phyloP scores from a whole-genome alignment of 495 filamentous ascomycete genomes.

The Penicillium dipodomyicola region DNA sequence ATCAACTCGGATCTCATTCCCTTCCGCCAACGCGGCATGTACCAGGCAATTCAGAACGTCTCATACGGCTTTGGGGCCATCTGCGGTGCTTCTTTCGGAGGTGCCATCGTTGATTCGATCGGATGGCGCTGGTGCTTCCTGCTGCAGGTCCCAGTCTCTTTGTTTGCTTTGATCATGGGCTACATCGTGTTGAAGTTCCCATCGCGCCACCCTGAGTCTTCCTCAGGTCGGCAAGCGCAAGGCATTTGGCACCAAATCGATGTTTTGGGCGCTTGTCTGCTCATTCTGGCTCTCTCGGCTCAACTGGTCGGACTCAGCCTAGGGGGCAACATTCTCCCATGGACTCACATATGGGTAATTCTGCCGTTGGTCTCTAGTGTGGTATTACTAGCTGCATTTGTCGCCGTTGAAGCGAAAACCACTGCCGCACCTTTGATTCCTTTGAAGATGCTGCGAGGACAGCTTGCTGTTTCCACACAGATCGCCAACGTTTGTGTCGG shows the following conservation, averaged over 20 bases:
- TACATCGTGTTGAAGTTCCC: constrained; percentile 52
- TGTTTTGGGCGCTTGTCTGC: constrained; percentile 50
- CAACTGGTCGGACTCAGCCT: constrained; percentile 60
- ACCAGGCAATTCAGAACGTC: constrained; percentile 61
- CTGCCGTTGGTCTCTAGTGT: constrained; percentile 50
- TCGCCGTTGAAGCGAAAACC: constrained; percentile 55
- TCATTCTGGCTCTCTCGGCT: constrained; percentile 56
- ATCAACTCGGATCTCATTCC: constrained; percentile 67
- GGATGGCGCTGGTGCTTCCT: constrained; percentile 64
- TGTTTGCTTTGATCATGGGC: constrained; percentile 53
- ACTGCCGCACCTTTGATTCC: constrained; percentile 61
- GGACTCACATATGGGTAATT: constrained; percentile 57
- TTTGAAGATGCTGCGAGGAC: constrained; percentile 52
- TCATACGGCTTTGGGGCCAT: constrained; percentile 64
- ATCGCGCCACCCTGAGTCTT: constrained; percentile 16
- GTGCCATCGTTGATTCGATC: constrained; percentile 61
- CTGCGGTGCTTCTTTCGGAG: constrained; percentile 64
- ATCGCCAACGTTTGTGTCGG: constrained; percentile 61
- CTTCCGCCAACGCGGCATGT: constrained; percentile 61
- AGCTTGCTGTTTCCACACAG: constrained; percentile 52
- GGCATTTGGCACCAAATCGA: constrained; percentile 57
- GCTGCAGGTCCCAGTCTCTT: constrained; percentile 49
- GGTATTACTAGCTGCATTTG: constrained; percentile 47
- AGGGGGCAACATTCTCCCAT: constrained; percentile 61
- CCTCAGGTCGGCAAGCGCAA: constrained; percentile 20